phyloP scores from a whole-genome alignment of 202 grass and related monocot genomes.

The Setaria viridis region DNA sequence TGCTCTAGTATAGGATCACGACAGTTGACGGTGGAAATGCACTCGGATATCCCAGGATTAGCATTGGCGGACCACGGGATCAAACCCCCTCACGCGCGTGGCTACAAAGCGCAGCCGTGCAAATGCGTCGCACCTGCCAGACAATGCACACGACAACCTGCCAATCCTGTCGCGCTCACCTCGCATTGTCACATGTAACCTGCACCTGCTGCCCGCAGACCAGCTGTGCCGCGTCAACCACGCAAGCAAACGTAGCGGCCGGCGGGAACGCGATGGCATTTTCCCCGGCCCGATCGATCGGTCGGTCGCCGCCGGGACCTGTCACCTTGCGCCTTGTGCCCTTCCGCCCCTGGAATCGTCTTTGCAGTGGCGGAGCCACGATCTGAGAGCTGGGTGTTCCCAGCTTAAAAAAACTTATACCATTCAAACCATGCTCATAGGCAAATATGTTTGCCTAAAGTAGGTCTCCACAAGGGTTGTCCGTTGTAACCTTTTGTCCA shows the following conservation, averaged over 20 bases:
- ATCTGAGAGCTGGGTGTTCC: too few relatives aligned
- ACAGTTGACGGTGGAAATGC: too few relatives aligned
- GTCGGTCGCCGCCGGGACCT: background rate
- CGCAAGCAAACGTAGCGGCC: background rate
- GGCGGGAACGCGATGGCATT: background rate
- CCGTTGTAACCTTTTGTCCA: too few relatives aligned
- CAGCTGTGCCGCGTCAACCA: conserved; percentile 42
- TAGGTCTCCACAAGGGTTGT: too few relatives aligned
- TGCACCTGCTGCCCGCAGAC: background rate
- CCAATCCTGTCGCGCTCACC: background rate
- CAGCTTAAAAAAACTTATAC: too few relatives aligned
- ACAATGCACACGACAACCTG: background rate
- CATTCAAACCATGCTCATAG: too few relatives aligned
- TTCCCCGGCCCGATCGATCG: background rate
- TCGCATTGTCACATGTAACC: conserved; percentile 15
- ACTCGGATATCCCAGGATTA: background rate
- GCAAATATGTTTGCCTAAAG: too few relatives aligned
- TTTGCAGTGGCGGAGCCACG: too few relatives aligned
- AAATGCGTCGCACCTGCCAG: background rate
- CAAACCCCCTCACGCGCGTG: background rate
- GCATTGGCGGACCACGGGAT: background rate
- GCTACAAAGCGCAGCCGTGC: background rate
- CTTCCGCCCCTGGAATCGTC: conserved; percentile 31
- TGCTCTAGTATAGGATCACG: too few relatives aligned
- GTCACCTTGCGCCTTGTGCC: conserved; percentile 28